Evolutionary conservation across 257 asterid species (phyloP), one percentile per base, ranked within the genome.

Genomic region (Oldenlandia corymbosa): DNA sequence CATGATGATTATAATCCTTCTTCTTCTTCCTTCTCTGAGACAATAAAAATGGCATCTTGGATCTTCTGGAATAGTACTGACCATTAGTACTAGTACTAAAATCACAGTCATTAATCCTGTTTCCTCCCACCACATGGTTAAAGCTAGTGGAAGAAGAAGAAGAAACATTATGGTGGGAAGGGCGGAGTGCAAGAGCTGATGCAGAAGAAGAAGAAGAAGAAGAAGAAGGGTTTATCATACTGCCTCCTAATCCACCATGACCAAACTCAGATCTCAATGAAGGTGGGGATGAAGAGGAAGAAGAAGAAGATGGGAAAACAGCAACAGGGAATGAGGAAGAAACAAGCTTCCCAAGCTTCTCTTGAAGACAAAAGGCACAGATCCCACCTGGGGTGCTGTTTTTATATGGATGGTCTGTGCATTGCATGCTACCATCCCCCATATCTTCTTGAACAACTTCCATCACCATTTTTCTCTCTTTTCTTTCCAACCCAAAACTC

Each of bases 351-450:
- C 97, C 96, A 26, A 93, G 91, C 86, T 93, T 93, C 68, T 93
- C 99, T 80, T 90, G 99, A 41, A 93, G 95, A 65, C 99, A 93
- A 39, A 84, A 78, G 9, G 95, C 97, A 75, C 99, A 93, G 79
- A 93, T 84, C 75, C 99, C 99, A 48, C 99, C 99, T 10, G 94
- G 92, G 20, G 81, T 80, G 65, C 79, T 93, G 85, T 79, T 93
- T 18, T 84, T 85, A 88, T 83, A 83, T 0, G 95, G 96, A 43
- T 93, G 99, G 65, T 83, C 82, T 10, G 80, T 66, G 71, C 99
- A 93, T 60, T 83, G 93, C 88, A 83, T 83, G 73, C 41, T 81
- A 18, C 85, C 90, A 32, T 88, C 99, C 1, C 86, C 96, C 86
- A 83, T 79, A 31, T 93, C 99, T 66, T 93, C 99, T 66, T 84